Base-by-base conservation (phyloP, 2,329 filamentous ascomycete genomes). In the Xylaria hypoxylon region DNA sequence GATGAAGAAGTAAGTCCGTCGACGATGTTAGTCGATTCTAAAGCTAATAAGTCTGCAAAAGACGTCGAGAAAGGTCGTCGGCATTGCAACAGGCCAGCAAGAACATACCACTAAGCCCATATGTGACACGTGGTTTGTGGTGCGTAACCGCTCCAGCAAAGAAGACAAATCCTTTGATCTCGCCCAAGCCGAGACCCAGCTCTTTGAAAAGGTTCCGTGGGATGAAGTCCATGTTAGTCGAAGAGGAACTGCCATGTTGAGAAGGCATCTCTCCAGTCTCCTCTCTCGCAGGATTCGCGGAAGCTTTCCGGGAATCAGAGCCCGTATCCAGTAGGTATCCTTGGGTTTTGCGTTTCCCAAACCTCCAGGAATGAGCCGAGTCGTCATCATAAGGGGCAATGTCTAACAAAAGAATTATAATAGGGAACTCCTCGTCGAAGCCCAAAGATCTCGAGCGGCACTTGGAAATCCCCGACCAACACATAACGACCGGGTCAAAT, bases 101-200 rank as follows among this genome's bases (percentile, higher is more conserved):
- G 15, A 58, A 26, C 60, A 58, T 33, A 62, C 60, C 31, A 47
- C 28, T 5, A 50, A 52, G 11, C 44, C 53, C 38, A 59, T 59
- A 42, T 42, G 56, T 28, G 68, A 75, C 4, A 74, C 75, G 5
- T 81, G 79, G 78, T 80, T 80, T 31, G 73, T 79, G 1, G 79
- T 80, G 11, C 75, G 77, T 22, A 80, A 80, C 40, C 71, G 71
- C n/a, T 67, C 64, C 1, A 66, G 67, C 0, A 65, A 67, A n/a
- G 75, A 77, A 10, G 65, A 70, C 2, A 65, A 70, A 0, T 65
- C 68, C 1, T 74, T 77, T 51, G 70, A 79, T 19, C 70, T 77
- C 3, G 69, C 63, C 7, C 44, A 65, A 7, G 74, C 71, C 1
- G 79, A 80, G 57, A 62, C 57, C 17, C 62, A 67, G 0, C 71